Percentiles rank a stretch among this genome's conserved stretches.
phyloP scores from a whole-genome alignment of 176 grass and related monocot species.

The Rhynchospora tenuis region DNA sequence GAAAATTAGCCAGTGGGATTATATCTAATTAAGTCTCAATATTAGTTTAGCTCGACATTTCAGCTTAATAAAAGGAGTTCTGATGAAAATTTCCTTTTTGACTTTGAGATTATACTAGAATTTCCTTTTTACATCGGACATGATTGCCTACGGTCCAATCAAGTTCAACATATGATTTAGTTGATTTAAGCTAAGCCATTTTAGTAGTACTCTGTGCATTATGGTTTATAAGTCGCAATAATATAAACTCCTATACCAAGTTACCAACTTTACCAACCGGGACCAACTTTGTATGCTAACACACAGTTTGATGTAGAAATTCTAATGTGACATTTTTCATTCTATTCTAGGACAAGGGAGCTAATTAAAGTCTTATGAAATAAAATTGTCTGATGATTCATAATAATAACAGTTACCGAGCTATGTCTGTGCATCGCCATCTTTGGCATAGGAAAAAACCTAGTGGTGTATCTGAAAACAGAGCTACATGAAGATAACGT shows the following conservation, averaged over 20 bases:
- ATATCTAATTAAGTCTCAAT: not conserved
- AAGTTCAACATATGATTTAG: too few species aligned
- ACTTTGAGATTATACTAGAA: not conserved
- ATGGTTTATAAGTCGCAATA: too few species aligned
- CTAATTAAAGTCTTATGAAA: not conserved
- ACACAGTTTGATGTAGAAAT: too few species aligned
- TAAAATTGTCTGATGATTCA: not conserved
- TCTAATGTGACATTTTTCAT: too few species aligned
- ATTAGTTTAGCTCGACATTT: not conserved
- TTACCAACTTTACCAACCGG: too few species aligned
- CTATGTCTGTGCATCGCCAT: constrained; percentile 54
- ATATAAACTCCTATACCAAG: too few species aligned
- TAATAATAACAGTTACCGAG: constrained; percentile 45
- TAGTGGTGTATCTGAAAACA: constrained; percentile 63
- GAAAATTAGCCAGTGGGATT: not conserved
- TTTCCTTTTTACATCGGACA: not conserved
- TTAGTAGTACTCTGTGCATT: too few species aligned
- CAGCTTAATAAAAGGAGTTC: not conserved
- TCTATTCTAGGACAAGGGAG: not conserved
- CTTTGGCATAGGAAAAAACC: constrained; percentile 61
- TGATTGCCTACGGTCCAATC: too few species aligned
- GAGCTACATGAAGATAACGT: constrained; percentile 53
- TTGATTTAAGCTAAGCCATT: too few species aligned
- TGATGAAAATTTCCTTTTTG: not conserved
- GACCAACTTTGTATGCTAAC: too few species aligned